Evolutionary conservation across 1,139 yeast species (phyloP).

Genomic region (Petasospora fabianii): DNA sequence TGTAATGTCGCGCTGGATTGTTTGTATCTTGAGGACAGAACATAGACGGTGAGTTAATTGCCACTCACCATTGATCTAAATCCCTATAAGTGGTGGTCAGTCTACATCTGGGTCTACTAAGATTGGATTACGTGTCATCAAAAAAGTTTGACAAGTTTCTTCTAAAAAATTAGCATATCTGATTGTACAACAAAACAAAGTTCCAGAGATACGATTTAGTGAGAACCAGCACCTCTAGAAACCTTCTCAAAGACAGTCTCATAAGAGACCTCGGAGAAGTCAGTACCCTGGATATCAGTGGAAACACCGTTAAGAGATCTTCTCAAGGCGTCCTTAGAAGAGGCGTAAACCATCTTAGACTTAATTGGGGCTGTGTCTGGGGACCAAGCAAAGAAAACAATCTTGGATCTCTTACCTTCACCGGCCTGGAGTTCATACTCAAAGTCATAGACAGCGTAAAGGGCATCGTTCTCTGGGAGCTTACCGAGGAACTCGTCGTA

Average conservation of each 20-base stretch:
- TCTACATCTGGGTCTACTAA: too few relatives aligned
- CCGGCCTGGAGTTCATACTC: slow-evolving; percentile 87
- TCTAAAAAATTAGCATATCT: too few relatives aligned
- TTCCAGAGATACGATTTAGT: too few relatives aligned
- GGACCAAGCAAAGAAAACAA: slow-evolving; percentile 93
- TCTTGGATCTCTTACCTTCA: slow-evolving; percentile 95
- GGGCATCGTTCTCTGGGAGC: slow-evolving; percentile 93
- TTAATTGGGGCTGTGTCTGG: slow-evolving; percentile 96
- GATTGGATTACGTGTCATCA: too few relatives aligned
- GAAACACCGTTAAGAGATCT: slow-evolving; percentile 95
- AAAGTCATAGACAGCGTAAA: slow-evolving; percentile 94
- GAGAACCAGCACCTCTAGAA: slow-evolving; percentile 73
- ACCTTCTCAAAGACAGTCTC: slow-evolving; percentile 90
- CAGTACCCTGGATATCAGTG: slow-evolving; percentile 96
- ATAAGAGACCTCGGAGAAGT: slow-evolving; percentile 92
- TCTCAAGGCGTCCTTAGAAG: slow-evolving; percentile 96
- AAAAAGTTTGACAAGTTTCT: too few relatives aligned
- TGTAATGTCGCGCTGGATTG: too few relatives aligned
- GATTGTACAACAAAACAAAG: too few relatives aligned
- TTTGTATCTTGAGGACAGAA: too few relatives aligned
- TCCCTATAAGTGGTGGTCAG: too few relatives aligned
- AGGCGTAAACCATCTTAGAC: slow-evolving; percentile 95
- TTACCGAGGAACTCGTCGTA: slow-evolving; percentile 83
- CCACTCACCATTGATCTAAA: too few relatives aligned
- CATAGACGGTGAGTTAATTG: too few relatives aligned